Percentiles rank a stretch among this genome's conserved stretches.
Conservation (phyloP, 768 basidiomycete species). For the Pleurotus citrinopileatus region DNA sequence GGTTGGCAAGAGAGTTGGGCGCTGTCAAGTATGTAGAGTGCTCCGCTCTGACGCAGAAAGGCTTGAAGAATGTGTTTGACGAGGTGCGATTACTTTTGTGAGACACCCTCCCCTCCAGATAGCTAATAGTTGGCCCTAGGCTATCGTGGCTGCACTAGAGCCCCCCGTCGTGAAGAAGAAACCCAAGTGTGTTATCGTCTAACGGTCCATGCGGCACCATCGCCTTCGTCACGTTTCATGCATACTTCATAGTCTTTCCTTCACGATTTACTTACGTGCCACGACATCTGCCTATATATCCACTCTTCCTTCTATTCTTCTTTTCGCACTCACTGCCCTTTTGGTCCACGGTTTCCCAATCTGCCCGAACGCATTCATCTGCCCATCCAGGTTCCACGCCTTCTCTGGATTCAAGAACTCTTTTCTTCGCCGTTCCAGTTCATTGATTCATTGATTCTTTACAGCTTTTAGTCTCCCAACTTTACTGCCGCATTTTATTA, state of each 20-base stretch:
- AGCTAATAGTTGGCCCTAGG: constrained; percentile 57
- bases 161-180: constrained; percentile 88
- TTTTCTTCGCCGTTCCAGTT: neutral
- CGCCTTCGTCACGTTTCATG: constrained; percentile 18
- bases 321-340: neutral
- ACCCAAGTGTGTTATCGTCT: constrained; percentile 83
- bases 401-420: constrained; percentile 8
- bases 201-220: constrained; percentile 28
- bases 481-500: constrained; percentile 2
- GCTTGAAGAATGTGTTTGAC: constrained; percentile 99
- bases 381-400: no score
- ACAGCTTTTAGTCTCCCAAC: neutral
- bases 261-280: constrained; percentile 38
- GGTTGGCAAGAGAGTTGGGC: constrained; percentile 94
- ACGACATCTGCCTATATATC: constrained; percentile 41
- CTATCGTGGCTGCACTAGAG: constrained; percentile 97
- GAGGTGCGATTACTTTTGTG: constrained; percentile 64
- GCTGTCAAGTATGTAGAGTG: constrained; percentile 99
- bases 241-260: constrained; percentile 22
- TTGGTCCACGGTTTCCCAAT: constrained; percentile 19
- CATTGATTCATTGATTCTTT: constrained; percentile 3
- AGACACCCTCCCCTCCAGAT: constrained; percentile 10
- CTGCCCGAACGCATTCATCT: neutral
- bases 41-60: constrained; percentile 98
- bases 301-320: constrained; percentile 26